Conservation (phyloP, 371 early-diverging fungal genomes). For the Mucor lusitanicus region DNA sequence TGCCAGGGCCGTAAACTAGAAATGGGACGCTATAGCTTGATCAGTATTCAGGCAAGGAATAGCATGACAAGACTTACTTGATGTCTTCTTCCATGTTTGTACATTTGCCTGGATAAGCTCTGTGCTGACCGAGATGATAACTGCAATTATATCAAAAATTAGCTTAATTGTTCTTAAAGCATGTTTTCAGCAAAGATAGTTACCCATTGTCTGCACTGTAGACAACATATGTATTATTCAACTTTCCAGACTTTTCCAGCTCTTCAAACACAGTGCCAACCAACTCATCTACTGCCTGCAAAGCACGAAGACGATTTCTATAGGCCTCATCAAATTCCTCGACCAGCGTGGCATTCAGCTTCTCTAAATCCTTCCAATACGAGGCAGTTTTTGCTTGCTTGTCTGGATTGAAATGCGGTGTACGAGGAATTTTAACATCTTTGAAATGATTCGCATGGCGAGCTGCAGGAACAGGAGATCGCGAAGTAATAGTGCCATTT, state of each 20-base stretch:
- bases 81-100: constrained; percentile 67
- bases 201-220: constrained; percentile 70
- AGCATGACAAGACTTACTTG: constrained; percentile 27
- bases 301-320: constrained; percentile 58
- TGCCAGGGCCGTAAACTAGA: constrained; percentile 64
- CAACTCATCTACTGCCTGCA: constrained; percentile 69
- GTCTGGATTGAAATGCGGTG: constrained; percentile 61
- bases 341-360: constrained; percentile 36
- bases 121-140: constrained; percentile 68
- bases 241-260: constrained; percentile 52
- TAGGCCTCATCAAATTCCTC: constrained; percentile 56
- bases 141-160: no score
- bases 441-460: constrained; percentile 56
- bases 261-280: constrained; percentile 57
- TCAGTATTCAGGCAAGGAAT: not conserved
- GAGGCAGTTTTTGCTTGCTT: constrained; percentile 56
- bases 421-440: constrained; percentile 59
- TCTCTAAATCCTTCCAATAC: constrained; percentile 52
- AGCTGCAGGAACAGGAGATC: constrained; percentile 53
- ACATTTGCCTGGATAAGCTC: constrained; percentile 61
- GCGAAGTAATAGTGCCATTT: constrained; percentile 24
- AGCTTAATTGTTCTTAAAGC: no score
- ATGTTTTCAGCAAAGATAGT: not conserved
- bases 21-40: constrained; percentile 51
- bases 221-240: constrained; percentile 67